Conservation (phyloP, 1,139 yeast genomes). For the Wickerhamomyces sp. region DNA sequence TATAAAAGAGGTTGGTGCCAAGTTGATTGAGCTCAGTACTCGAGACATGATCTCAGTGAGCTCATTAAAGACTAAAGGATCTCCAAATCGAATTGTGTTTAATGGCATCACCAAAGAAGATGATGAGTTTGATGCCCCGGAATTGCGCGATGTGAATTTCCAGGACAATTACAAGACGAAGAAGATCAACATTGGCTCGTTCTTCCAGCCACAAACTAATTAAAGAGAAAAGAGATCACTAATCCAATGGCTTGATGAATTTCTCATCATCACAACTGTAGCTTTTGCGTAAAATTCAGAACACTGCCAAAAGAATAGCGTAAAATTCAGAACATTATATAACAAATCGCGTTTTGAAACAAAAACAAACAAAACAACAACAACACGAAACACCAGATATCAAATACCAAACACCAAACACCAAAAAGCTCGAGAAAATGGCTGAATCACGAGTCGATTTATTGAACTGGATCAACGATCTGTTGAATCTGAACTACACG, state of each 20-base stretch:
- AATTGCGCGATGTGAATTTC: conserved; percentile 4
- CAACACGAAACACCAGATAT: neutral
- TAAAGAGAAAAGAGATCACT: neutral
- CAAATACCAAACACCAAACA: neutral
- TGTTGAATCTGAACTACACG: conserved; percentile 58
- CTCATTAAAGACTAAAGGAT: conserved; percentile 35
- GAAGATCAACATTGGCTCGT: neutral
- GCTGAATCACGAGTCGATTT: conserved; percentile 66
- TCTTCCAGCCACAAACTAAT: neutral
- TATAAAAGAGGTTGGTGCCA: conserved; percentile 35
- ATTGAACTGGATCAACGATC: conserved; percentile 76
- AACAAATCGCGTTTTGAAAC: neutral
- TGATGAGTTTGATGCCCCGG: conserved; percentile 24
- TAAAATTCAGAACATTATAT: neutral
- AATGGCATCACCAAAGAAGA: conserved; percentile 33
- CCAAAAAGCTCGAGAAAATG: conserved; percentile 6
- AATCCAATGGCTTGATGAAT: neutral
- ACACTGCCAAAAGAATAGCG: neutral
- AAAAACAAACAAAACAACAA: conserved; percentile 1
- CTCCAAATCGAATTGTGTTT: conserved; percentile 43
- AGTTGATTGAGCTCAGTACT: conserved; percentile 36
- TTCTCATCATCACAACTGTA: neutral
- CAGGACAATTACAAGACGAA: conserved; percentile 5
- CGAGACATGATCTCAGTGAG: conserved; percentile 30
- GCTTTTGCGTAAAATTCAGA: neutral